phyloP scores from a whole-genome alignment of 176 grass and related monocot genomes.

The Zoysia pacifica region DNA sequence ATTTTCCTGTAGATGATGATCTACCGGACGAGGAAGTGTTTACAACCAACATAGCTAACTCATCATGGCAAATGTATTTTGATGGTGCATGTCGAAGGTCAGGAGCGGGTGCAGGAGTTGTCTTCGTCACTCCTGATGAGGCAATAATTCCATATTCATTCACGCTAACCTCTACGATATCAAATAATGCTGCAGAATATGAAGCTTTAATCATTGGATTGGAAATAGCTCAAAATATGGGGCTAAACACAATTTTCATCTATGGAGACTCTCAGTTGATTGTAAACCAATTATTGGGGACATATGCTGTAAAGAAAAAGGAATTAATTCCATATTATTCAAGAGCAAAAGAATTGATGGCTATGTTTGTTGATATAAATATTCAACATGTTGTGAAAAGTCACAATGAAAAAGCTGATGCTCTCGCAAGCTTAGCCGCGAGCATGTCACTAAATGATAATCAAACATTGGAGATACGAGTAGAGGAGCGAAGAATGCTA shows the following conservation, averaged over 20 bases:
- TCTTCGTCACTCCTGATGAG: too few relatives aligned
- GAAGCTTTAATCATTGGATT: not conserved
- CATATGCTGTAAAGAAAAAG: not conserved
- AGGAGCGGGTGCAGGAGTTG: not conserved
- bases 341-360: not conserved
- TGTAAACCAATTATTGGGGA: too few relatives aligned
- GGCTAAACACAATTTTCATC: not conserved
- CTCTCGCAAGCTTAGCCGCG: too few relatives aligned
- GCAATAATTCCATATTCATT: constrained; percentile 1
- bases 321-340: not conserved
- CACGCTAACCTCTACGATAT: not conserved
- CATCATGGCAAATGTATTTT: too few relatives aligned
- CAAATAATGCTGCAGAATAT: not conserved
- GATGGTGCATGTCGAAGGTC: not conserved
- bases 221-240: not conserved
- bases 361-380: too few relatives aligned
- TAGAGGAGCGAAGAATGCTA: too few relatives aligned
- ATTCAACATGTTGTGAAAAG: too few relatives aligned
- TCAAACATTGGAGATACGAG: too few relatives aligned
- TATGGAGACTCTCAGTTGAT: not conserved
- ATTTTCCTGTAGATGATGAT: not conserved
- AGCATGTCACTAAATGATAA: too few relatives aligned
- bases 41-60: too few relatives aligned
- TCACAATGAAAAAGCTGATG: too few relatives aligned
- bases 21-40: too few relatives aligned